Evolutionary conservation across 768 basidiomycete species (phyloP), one percentile per base, ranked within the genome.

Genomic region (Agaricus subrufescens): DNA sequence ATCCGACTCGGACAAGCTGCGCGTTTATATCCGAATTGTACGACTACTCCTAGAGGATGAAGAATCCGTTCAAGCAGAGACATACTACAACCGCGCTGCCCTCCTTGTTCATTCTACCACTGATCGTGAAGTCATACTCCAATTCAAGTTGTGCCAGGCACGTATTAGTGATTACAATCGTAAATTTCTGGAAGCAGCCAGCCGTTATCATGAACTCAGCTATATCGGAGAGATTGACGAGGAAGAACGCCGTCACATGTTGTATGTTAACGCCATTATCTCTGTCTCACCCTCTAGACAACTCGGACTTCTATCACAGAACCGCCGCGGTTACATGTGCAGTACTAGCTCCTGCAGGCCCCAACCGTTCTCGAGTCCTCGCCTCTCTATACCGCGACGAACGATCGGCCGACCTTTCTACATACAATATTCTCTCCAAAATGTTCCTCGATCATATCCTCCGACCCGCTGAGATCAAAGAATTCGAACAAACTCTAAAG

Each of bases 401-500:
- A 66, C 86, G 97, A 39, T 86, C 92, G 0, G 65, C 78, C 27
- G 84, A 90, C 25, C 83, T 96, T 3, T 81, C 87, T 6, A 86
- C 89, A 11, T 88, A 86, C 75, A 89, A 91, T 65, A 94, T 99
- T 68, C 84, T 99, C 26, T 86, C 89, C 38, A 98, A 98, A 69
- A 98, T 98, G 96, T 94, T 97, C 73, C 86, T 98, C 60, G 97
- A 98, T 67, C 94, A 94, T 62, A 98, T 99, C 67, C 82, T 99
- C 49, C 89, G 94, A 44, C 80, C 94, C 1, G 77, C 82, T 45
- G 96, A 99, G 73, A 82, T 98, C 54, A 86, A 90, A 66, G 86
- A 87, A 47, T 99, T 99, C 67, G 92, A 95, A 68, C 78, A 78
- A 44, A 87, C 85, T 2, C 82, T 99, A 51, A 89, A 89, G 62